A percentile compares a stretch with the other conserved stretches of the same genome.
These are phyloP conservation scores for Luvunga scandens DNA, from an alignment of 345 rosid species.

Conservation along the genomic window DNA sequence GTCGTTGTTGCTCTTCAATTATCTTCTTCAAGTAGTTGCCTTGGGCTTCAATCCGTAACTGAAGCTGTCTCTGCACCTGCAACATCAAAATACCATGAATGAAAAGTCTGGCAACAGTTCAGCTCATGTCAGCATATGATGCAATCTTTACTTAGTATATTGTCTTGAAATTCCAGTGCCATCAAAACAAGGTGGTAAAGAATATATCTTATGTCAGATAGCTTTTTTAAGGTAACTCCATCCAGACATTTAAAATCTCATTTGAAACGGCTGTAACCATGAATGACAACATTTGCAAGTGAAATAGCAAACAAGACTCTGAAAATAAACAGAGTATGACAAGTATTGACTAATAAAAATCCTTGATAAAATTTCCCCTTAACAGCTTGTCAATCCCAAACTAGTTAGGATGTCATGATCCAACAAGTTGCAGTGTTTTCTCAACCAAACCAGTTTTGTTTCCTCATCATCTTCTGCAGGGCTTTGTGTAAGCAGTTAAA, in stretches of 20 bases:
- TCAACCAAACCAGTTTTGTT: not conserved
- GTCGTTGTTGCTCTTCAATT: conserved; percentile 94
- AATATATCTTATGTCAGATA: not conserved
- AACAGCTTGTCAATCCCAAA: not conserved
- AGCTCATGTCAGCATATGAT: not conserved
- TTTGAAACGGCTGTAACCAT: not conserved
- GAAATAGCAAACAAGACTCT: not conserved
- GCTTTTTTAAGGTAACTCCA: not conserved
- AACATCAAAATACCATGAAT: conserved; percentile 13
- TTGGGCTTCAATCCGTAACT: conserved; percentile 95
- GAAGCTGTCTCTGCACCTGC: conserved; percentile 98
- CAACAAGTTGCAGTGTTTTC: not conserved
- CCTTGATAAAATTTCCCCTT: not conserved
- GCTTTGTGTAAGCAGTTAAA: not conserved
- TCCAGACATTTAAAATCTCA: not conserved
- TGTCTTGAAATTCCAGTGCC: not conserved
- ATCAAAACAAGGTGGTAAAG: not conserved
- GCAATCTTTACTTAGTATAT: not conserved
- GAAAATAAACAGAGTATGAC: not conserved
- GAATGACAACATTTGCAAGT: not conserved
- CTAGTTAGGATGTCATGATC: not conserved
- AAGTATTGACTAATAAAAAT: not conserved
- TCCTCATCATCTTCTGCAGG: not conserved
- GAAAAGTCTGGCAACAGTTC: conserved; percentile 1
- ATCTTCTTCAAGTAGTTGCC: conserved; percentile 97